These are phyloP conservation scores for Sclerotinia nivalis DNA, from an alignment of 2,329 filamentous ascomycete genomes.

Conservation along the genomic window DNA sequence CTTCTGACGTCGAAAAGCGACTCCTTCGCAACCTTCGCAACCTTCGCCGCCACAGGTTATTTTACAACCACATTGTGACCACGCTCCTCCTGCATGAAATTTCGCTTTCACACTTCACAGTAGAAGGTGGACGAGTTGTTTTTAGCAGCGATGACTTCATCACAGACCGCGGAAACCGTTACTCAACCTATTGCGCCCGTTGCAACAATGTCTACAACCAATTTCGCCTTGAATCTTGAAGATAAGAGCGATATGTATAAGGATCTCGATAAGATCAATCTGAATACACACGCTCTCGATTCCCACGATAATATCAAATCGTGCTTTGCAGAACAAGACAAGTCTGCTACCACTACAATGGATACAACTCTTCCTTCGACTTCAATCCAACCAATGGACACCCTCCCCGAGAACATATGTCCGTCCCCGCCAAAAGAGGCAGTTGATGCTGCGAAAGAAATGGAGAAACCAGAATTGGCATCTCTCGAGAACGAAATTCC, in stretches of 20 bases:
- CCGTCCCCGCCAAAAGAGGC: not conserved
- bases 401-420: not conserved
- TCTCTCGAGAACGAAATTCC: not conserved
- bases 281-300: not conserved
- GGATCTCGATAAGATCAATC: not conserved
- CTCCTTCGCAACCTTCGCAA: conserved; percentile 6
- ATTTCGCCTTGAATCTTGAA: not conserved
- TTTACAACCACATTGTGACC: not conserved
- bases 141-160: conserved; percentile 43
- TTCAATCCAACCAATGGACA: not conserved
- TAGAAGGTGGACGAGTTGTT: conserved; percentile 41
- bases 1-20: conserved; percentile 3
- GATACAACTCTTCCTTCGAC: not conserved
- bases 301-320: not conserved
- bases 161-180: conserved; percentile 29
- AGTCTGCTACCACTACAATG: conserved; percentile 1
- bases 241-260: not conserved
- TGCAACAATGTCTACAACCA: conserved; percentile 20
- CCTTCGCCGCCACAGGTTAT: not conserved
- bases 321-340: not conserved
- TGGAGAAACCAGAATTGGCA: not conserved
- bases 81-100: not conserved
- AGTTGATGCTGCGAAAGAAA: not conserved
- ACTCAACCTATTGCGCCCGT: conserved; percentile 18
- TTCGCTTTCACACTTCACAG: not conserved